Evolutionary conservation across 768 basidiomycete genomes (phyloP), one percentile per base, ranked within the genome.

Genomic region (Dendrothele bispora): DNA sequence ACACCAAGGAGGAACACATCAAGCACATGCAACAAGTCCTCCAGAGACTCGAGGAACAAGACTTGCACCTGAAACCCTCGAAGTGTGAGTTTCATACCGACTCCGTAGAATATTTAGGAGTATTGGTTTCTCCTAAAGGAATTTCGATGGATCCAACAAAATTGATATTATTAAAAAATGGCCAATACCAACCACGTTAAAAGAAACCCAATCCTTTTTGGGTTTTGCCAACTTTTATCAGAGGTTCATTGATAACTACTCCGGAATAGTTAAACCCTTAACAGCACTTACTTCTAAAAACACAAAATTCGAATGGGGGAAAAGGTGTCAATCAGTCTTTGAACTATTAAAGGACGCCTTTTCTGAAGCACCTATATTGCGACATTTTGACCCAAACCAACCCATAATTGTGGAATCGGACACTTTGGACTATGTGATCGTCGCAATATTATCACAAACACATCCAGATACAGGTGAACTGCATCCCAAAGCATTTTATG

Each of bases 401-500:
- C 43, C 30, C 4, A 29, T 43, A n/a, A 29, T 43, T 3, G 49
- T 58, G 6, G 54, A 54, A 36, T 48, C 48, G 22, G 49, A 59
- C 30, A 43, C 50, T 3, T 62, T 53, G n/a, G 50, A 60, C 40
- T 44, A 41, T 27, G 52, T 46, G 10, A 38, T 54, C 25, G 47
- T 51, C 6, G 48, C 27, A 4, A 44, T 44, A 12, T 39, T 54
- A 39, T 47, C 35, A 12, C 54, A 54, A 26, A 26, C 39, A 11
- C 20, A 36, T 18, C 34, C 42, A 12, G 6, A 20, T 1, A 32
- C 40, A 4, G 51, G 50, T 25, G 46, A 42, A 10, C 52, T 51
- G 48, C 60, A 54, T 17, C 60, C 67, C 5, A 44, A 66, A 15
- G 55, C 57, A 1, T 68, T 58, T 43, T 46, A 46, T 25, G 58